Evolutionary conservation across 148 eudicot species (phyloP), one percentile per base, ranked within the genome.

Genomic region (Arbutus unedo): DNA sequence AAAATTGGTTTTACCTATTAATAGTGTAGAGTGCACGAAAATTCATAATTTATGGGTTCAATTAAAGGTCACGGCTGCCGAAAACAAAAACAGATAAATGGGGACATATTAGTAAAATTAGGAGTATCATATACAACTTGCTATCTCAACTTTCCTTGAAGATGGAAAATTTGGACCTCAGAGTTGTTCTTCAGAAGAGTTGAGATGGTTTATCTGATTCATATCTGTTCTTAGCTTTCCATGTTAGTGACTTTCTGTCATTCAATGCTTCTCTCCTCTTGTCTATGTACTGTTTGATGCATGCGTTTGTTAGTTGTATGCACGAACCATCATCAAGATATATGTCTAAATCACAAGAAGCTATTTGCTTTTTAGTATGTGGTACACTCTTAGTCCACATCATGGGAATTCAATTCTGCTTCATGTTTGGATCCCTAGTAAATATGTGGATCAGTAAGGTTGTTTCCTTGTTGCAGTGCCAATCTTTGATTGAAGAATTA

Each of bases 401-500:
- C n/a, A 23, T 53, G 5, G 18, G 31, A 43, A 56, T 59, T 44
- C 6, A 8, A 44, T 62, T 79, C 7, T 53, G 62, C 43, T 43
- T 81, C 3, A 53, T 38, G 13, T 10, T 64, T 21, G 3, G 19
- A 43, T 15, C 41, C 2, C 2, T 71, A 3, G 23, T 51, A 43
- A 19, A 53, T 71, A 23, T 81, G 41, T 9, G 6, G 25, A 80
- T 81, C 47, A 49, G 49, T 71, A 38, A 19, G 78, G 82, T 79
- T 81, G 51, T 77, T 83, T 75, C 44, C 80, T 78, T 82, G 68
- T 85, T 87, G 88, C 93, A 96, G 99, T 96, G 99, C 78, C 95
- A 94, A 84, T 91, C 99, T 51, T 87, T 96, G 88, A 89, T 94
- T 79, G 99, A 96, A 87, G 98, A 94, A 48, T 82, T 93, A 78